phyloP scores from a whole-genome alignment of 2,329 filamentous ascomycete genomes.

The Aspergillus spinulosporus region DNA sequence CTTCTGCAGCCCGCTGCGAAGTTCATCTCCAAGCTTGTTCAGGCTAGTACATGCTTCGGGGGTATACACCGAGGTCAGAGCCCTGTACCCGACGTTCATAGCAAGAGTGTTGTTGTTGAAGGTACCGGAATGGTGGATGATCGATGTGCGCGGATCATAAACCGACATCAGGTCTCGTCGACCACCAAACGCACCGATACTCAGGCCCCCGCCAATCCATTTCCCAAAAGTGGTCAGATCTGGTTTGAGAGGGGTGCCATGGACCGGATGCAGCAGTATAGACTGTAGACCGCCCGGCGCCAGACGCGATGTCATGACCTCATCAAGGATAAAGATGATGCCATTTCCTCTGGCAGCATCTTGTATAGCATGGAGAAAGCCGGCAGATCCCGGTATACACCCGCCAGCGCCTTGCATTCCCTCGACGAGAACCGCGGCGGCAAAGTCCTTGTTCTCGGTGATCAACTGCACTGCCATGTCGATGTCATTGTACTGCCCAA shows the following conservation, averaged over 20 bases:
- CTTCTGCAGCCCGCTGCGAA: background rate
- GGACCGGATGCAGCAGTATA: background rate
- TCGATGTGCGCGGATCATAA: conserved; percentile 8
- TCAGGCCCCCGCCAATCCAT: conserved; percentile 65
- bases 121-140: conserved; percentile 60
- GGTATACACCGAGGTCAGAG: conserved; percentile 6
- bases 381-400: conserved; percentile 4
- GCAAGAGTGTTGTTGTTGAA: conserved; percentile 68
- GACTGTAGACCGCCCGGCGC: conserved; percentile 52
- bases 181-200: conserved; percentile 68
- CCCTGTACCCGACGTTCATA: conserved; percentile 43
- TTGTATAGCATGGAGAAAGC: conserved; percentile 41
- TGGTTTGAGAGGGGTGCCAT: conserved; percentile 48
- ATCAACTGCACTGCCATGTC: conserved; percentile 44
- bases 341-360: conserved; percentile 50
- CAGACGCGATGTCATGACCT: conserved; percentile 69
- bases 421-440: conserved; percentile 50
- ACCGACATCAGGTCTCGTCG: conserved; percentile 57
- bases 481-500: conserved; percentile 64
- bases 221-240: conserved; percentile 68
- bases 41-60: conserved; percentile 1
- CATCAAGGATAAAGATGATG: conserved; percentile 66
- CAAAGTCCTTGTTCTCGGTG: conserved; percentile 34
- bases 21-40: conserved; percentile 2
- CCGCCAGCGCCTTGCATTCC: conserved; percentile 10